Evolutionary conservation across 164 flowering plant species (phyloP).

Genomic region (Tetracentron sinense): DNA sequence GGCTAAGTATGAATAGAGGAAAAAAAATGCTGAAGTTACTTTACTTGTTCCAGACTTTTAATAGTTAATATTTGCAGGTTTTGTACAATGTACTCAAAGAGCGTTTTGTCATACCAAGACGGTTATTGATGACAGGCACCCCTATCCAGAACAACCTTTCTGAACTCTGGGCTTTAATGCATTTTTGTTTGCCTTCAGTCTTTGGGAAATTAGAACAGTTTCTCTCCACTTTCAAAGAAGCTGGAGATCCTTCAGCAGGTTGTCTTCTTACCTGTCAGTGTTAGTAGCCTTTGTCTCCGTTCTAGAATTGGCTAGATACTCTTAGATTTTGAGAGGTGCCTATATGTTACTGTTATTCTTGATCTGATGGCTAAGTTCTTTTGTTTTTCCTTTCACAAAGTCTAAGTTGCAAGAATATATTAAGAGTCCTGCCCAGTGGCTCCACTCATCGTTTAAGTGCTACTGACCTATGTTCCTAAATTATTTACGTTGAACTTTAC

Average conservation of each 20-base stretch:
- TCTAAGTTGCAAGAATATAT: no score
- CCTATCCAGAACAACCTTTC: slow-evolving; percentile 94
- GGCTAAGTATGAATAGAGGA: not conserved
- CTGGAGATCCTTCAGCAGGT: slow-evolving; percentile 57
- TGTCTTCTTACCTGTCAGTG: slow-evolving; percentile 8
- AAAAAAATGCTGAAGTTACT: not conserved
- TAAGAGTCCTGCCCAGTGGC: no score
- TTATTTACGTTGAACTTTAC: no score
- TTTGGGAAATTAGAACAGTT: slow-evolving; percentile 82
- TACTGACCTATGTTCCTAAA: no score
- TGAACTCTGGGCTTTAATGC: slow-evolving; percentile 96
- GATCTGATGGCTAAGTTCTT: no score
- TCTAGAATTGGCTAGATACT: slow-evolving; percentile 2
- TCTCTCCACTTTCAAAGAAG: slow-evolving; percentile 61
- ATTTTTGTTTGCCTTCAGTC: slow-evolving; percentile 86
- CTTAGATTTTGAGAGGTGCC: not conserved
- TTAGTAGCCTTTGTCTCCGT: not conserved
- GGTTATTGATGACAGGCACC: slow-evolving; percentile 89
- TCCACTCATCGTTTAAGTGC: no score
- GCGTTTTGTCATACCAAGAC: slow-evolving; percentile 72
- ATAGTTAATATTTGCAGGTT: slow-evolving; percentile 46
- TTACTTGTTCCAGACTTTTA: not conserved
- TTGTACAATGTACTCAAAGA: slow-evolving; percentile 68
- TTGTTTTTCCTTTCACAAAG: no score
- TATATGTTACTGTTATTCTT: no score